These are phyloP conservation scores for Podaxis sp. DNA, from an alignment of 768 basidiomycete genomes.

Conservation along the genomic window DNA sequence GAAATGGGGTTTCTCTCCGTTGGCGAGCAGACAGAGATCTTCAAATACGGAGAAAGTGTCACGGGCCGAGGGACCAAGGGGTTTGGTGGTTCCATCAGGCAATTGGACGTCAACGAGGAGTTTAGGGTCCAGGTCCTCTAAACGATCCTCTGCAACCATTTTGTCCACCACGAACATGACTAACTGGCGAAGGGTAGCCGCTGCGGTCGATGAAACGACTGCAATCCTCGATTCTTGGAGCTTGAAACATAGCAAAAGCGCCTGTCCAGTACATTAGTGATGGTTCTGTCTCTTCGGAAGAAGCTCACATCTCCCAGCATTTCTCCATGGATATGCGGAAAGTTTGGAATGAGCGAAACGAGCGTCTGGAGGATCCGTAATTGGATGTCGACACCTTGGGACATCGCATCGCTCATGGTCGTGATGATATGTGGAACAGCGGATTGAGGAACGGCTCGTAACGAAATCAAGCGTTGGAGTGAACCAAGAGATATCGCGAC, in stretches of 20 bases:
- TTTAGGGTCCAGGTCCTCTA: conserved; percentile 33
- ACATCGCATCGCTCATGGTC: conserved; percentile 86
- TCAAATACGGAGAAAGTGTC: conserved; percentile 91
- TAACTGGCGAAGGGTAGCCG: conserved; percentile 91
- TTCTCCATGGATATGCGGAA: conserved; percentile 75
- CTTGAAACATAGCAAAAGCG: conserved; percentile 91
- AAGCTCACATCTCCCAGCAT: conserved; percentile 76
- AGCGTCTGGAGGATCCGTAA: conserved; percentile 91
- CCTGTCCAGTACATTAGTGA: conserved; percentile 43
- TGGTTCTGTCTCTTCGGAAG: background rate
- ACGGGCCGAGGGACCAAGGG: conserved; percentile 70
- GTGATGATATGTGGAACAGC: conserved; percentile 77
- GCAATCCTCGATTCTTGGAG: conserved; percentile 94
- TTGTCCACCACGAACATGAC: conserved; percentile 99
- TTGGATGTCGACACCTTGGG: conserved; percentile 96
- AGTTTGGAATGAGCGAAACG: conserved; percentile 87
- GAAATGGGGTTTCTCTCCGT: conserved; percentile 78
- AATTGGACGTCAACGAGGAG: conserved; percentile 48
- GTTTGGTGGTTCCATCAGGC: conserved; percentile 65
- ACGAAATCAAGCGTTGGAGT: conserved; percentile 84
- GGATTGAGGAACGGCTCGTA: conserved; percentile 81
- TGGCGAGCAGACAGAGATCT: conserved; percentile 88
- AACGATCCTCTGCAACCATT: conserved; percentile 74
- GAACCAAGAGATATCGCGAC: conserved; percentile 91
- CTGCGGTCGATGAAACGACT: conserved; percentile 96